Evolutionary conservation across 306 rosid genomes (phyloP), one percentile per base, ranked within the genome.

Genomic region (Quercus berberidifolia): DNA sequence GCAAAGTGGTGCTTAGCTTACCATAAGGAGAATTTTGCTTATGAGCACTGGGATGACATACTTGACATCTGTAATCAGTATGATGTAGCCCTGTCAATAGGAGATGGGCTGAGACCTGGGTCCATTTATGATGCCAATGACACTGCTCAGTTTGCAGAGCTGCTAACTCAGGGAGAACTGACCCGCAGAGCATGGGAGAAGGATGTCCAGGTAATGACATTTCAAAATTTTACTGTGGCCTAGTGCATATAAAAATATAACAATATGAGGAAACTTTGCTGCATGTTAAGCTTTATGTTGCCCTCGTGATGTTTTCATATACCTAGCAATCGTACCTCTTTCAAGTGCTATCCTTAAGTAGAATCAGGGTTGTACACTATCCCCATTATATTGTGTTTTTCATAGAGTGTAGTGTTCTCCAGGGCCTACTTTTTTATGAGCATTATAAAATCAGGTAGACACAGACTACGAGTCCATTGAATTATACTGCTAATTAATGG

Each of bases 1-100:
- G 99, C 99, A 78, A 96, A 96, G 83, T 96, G 99, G 99, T 96
- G 98, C 89, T 88, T 96, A 78, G 92, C 98, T 83, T 93, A 96
- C 83, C 99, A 96, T 84, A 91, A 85, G 76, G 99, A 96, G 85
- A 96, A 96, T 58, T 96, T 96, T 75, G 99, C 99, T 79, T 93
- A 96, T 33, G 98, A 91, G 82, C 99, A 96, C 76, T 96, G 99
- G 99, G 98, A 93, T 76, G 97, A 96, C 81, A 96, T 96, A 78
- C 99, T 96, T 63, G 98, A 93, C 85, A 96, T 96, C 80, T 96
- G 99, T 82, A 96, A 90, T 65, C 94, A 91, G 74, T 96, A 96
- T 83, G 99, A 96, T 79, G 93, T 96, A 69, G 91, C 99, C 58
- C 84, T 96, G 79, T 96, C 99, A 21, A 96, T 96, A 43, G 99